Base-by-base conservation (phyloP, 345 rosid genomes). In the Salix suchowensis region DNA sequence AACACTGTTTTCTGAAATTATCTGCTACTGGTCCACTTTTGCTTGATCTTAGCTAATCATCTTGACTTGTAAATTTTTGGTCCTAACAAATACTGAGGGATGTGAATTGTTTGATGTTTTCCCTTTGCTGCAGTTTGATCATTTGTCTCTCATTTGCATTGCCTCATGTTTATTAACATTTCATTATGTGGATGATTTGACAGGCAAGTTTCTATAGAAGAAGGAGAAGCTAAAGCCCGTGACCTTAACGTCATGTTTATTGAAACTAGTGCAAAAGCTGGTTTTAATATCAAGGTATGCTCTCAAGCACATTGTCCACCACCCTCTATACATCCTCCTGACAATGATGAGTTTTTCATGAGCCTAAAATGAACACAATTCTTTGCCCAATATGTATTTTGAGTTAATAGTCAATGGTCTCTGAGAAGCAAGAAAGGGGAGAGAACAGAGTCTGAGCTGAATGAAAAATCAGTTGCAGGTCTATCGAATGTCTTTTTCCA, bases 181-280 rank as follows among this genome's bases (percentile, higher is more conserved):
- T 46, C 19, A 5, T 5, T 6, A 2, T 32, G 1, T 46, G 77
- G 6, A 14, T 73, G 40, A 61, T 64, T 44, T 26, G 4, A 61
- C 70, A 74, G 76, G 46, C 77, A 74, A 74, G 77, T 65, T 37
- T 74, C 77, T 26, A 74, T 74, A 74, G 77, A 74, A 74, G 70
- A 74, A 46, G 77, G 61, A 65, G 77, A 74, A 74, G 77, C 77
- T 64, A 74, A 74, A 19, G 77, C 70, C 13, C 70, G 34, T 65
- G 77, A 74, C 23, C 77, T 65, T 15, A 64, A 74, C 1, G 70
- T 74, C 61, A 74, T 74, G 77, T 74, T 74, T 64, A 74, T 74
- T 10, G 70, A 74, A 74, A 74, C 77, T 44, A 74, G 77, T 65
- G 77, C 77, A 12, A 74, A 74, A 32, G 70, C 70, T 44, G 70